phyloP scores from a whole-genome alignment of 75 land plant genomes.

The Pseudotsuga menziesii region DNA sequence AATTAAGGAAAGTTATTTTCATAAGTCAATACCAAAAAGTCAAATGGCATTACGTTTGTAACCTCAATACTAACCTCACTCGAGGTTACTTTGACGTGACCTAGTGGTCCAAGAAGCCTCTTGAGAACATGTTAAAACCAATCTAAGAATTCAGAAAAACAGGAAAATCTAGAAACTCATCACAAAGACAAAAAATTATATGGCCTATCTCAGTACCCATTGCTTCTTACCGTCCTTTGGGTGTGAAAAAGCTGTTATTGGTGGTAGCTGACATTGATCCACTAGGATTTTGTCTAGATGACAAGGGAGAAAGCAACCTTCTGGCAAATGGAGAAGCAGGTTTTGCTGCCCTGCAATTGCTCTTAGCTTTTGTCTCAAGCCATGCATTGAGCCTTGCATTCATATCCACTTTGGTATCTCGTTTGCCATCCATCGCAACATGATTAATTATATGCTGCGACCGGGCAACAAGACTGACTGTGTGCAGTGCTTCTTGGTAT shows the following conservation, averaged over 20 bases:
- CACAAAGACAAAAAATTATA: neutral
- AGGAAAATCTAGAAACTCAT: neutral
- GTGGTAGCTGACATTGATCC: neutral
- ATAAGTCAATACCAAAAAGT: neutral
- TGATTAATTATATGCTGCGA: conserved; percentile 65
- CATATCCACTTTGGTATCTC: conserved; percentile 69
- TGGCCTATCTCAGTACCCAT: neutral
- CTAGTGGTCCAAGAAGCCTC: conserved; percentile 3
- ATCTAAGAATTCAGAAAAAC: conserved; percentile 1
- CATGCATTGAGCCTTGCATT: conserved; percentile 70
- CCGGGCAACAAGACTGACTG: conserved; percentile 83
- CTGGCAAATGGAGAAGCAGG: conserved; percentile 27
- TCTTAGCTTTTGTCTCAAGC: conserved; percentile 81
- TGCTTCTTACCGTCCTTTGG: conserved; percentile 6
- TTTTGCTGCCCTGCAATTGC: conserved; percentile 30
- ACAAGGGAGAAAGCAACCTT: conserved; percentile 22
- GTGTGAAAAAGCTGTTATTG: neutral
- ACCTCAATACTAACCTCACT: conserved; percentile 1
- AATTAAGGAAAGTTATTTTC: neutral
- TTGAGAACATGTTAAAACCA: neutral
- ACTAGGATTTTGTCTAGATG: neutral
- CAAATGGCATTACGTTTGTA: neutral
- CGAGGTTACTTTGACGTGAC: conserved; percentile 1
- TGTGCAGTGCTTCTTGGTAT: conserved; percentile 76
- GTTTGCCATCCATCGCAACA: conserved; percentile 30